Evolutionary conservation across 306 rosid genomes (phyloP).

Genomic region (Prinsepia uniflora): DNA sequence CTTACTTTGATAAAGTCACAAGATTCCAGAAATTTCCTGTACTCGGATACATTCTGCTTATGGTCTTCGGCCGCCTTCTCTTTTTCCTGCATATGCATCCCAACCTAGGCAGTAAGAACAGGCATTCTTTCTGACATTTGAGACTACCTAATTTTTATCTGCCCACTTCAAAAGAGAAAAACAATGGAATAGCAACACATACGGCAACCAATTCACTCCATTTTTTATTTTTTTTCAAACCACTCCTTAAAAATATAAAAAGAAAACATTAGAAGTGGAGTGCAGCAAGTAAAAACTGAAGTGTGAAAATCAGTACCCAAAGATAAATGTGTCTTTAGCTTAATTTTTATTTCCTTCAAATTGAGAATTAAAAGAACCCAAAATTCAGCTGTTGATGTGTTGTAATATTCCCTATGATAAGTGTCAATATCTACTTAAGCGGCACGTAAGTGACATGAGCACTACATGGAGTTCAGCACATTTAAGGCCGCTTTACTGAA

Average conservation of each 20-base stretch:
- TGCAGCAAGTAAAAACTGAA: too few species aligned
- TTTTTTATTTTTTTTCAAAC: too few species aligned
- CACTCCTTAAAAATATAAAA: too few species aligned
- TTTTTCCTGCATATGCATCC: conserved; percentile 60
- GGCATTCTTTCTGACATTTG: neutral
- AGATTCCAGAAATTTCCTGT: conserved; percentile 74
- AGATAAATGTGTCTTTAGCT: neutral
- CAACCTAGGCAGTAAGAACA: conserved; percentile 10
- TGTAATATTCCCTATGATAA: neutral
- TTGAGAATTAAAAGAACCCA: neutral
- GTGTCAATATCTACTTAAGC: neutral
- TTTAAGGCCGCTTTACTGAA: neutral
- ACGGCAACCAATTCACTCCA: conserved; percentile 2
- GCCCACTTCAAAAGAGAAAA: neutral
- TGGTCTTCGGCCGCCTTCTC: conserved; percentile 89
- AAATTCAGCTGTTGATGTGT: neutral
- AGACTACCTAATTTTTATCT: neutral
- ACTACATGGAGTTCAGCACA: neutral
- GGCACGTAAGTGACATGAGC: neutral
- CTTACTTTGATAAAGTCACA: conserved; percentile 84
- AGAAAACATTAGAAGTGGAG: too few species aligned
- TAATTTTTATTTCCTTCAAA: neutral
- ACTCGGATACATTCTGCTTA: conserved; percentile 59
- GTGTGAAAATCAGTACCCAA: neutral
- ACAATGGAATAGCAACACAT: neutral